Evolutionary conservation across 1,139 yeast species (phyloP).

Genomic region (Scheffersomyces stambukii): DNA sequence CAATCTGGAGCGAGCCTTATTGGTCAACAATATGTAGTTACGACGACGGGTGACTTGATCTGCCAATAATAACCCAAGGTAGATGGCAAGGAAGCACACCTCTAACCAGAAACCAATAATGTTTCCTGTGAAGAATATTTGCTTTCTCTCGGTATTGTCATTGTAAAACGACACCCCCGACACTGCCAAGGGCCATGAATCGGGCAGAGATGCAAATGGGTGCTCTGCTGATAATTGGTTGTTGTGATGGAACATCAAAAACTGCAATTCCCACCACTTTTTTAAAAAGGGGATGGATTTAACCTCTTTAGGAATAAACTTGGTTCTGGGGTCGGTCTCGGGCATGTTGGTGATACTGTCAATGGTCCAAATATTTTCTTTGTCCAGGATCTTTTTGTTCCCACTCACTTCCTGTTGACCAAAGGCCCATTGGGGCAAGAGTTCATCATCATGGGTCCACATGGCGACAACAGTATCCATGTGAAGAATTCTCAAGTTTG

Average conservation of each 20-base stretch:
- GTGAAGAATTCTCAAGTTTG: slow-evolving; percentile 69
- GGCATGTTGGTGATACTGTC: slow-evolving; percentile 65
- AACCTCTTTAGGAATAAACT: slow-evolving; percentile 54
- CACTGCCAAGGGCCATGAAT: slow-evolving; percentile 87
- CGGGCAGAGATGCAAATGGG: slow-evolving; percentile 94
- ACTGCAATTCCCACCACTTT: slow-evolving; percentile 89
- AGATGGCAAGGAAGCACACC: slow-evolving; percentile 62
- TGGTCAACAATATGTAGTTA: slow-evolving; percentile 52
- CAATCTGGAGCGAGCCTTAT: slow-evolving; percentile 65
- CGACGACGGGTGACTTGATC: slow-evolving; percentile 81
- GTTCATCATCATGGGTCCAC: slow-evolving; percentile 87
- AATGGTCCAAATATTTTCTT: slow-evolving; percentile 69
- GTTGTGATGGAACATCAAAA: slow-evolving; percentile 87
- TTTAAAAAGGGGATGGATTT: slow-evolving; percentile 65
- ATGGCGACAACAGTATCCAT: slow-evolving; percentile 85
- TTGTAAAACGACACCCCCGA: slow-evolving; percentile 98
- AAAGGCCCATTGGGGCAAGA: slow-evolving; percentile 93
- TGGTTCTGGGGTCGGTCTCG: slow-evolving; percentile 54
- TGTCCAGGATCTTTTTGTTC: slow-evolving; percentile 70
- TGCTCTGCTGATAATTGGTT: slow-evolving; percentile 83
- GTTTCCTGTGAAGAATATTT: slow-evolving; percentile 89
- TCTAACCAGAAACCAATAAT: slow-evolving; percentile 91
- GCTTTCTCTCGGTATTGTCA: slow-evolving; percentile 55
- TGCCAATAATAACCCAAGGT: slow-evolving; percentile 57
- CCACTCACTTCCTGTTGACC: slow-evolving; percentile 93